A percentile compares a stretch with the other conserved stretches of the same genome.
Conservation (phyloP, 1,284 basidiomycete species). For the Moesziomyces globuligerus region DNA sequence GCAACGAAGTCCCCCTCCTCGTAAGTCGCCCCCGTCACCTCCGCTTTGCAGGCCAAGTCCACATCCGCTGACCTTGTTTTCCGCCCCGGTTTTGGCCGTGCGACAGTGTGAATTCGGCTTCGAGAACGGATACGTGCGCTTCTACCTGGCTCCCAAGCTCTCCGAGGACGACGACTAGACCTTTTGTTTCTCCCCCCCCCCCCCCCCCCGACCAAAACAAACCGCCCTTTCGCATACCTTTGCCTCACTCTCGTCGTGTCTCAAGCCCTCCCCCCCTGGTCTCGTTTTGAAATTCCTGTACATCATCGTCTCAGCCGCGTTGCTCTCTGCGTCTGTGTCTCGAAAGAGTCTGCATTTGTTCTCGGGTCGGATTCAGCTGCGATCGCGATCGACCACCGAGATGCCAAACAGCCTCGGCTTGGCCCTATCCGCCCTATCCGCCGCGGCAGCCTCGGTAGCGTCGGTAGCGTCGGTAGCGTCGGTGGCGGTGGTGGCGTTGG, state of each 20-base stretch:
- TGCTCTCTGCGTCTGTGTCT: too few relatives aligned
- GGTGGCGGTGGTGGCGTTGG: too few relatives aligned
- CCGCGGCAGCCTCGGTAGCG: too few relatives aligned
- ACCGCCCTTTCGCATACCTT: too few relatives aligned
- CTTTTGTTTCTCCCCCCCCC: too few relatives aligned
- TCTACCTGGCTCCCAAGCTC: conserved; percentile 66
- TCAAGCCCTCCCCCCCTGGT: too few relatives aligned
- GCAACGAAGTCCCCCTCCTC: conserved; percentile 58
- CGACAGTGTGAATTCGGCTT: conserved; percentile 84
- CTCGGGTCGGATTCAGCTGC: neutral
- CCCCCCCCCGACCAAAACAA: too few relatives aligned
- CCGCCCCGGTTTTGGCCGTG: neutral
- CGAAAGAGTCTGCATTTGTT: neutral
- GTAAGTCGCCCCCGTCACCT: conserved; percentile 12
- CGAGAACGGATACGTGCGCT: conserved; percentile 74
- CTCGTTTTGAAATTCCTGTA: conserved; percentile 1
- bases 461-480: too few relatives aligned
- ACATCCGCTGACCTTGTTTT: neutral
- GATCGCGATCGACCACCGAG: conserved; percentile 31
- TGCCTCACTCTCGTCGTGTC: too few relatives aligned
- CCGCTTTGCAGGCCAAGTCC: too few relatives aligned
- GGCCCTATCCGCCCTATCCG: too few relatives aligned
- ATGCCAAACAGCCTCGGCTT: conserved; percentile 32
- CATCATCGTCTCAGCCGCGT: neutral
- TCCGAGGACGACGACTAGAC: conserved; percentile 59